Percentiles rank a stretch among this genome's conserved stretches.
These are phyloP conservation scores for Neoboletus magnificus DNA, from an alignment of 768 basidiomycete species.

Conservation along the genomic window DNA sequence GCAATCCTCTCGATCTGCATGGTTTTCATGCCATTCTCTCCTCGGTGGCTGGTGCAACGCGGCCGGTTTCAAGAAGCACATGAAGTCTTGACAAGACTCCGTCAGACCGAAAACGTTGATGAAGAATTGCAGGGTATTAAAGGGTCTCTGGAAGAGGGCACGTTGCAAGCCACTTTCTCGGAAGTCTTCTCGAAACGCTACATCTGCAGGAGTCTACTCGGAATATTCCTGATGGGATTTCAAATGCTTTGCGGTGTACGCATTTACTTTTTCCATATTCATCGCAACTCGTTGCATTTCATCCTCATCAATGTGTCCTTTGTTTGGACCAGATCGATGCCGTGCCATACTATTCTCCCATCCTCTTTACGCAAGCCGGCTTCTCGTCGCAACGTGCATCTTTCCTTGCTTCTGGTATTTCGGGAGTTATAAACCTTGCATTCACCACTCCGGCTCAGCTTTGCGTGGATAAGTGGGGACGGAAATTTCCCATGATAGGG, in stretches of 20 bases:
- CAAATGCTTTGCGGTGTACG: constrained; percentile 36
- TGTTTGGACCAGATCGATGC: constrained; percentile 23
- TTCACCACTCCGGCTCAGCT: constrained; percentile 38
- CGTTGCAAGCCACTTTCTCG: constrained; percentile 18
- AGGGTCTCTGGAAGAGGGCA: constrained; percentile 22
- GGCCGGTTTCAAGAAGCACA: constrained; percentile 33
- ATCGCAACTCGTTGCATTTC: background rate
- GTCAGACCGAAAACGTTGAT: constrained; percentile 12
- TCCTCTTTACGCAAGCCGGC: constrained; percentile 49
- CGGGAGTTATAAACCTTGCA: constrained; percentile 43
- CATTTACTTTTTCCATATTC: background rate
- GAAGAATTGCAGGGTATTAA: constrained; percentile 21
- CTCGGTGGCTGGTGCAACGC: constrained; percentile 31
- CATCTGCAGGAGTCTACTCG: constrained; percentile 36
- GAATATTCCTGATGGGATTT: constrained; percentile 44
- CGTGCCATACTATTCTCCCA: constrained; percentile 41
- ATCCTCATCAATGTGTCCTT: background rate
- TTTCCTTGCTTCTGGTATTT: constrained; percentile 50
- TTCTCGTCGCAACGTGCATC: constrained; percentile 44
- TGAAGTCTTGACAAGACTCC: constrained; percentile 24
- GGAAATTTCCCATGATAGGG: constrained; percentile 36
- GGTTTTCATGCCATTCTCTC: constrained; percentile 20
- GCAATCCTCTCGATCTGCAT: constrained; percentile 19
- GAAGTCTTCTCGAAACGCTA: constrained; percentile 30
- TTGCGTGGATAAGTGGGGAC: constrained; percentile 39